These are phyloP conservation scores for Boletus barrowsii DNA, from an alignment of 768 basidiomycete genomes.

Conservation along the genomic window DNA sequence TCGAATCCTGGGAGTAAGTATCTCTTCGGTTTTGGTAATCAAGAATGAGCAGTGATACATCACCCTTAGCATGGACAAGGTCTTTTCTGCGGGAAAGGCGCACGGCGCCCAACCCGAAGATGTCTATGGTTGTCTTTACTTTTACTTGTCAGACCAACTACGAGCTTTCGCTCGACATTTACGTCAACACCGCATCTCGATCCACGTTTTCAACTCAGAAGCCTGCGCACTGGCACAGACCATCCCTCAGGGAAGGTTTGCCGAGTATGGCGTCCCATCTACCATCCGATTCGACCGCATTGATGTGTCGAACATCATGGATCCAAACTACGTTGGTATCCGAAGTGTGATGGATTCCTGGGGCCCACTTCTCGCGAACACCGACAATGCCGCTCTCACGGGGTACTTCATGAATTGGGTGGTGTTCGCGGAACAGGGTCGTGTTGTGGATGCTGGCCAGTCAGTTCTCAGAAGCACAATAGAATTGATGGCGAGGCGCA, in stretches of 20 bases:
- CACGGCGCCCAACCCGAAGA: conserved; percentile 41
- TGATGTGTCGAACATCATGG: conserved; percentile 48
- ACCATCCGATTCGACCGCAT: conserved; percentile 42
- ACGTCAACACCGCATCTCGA: conserved; percentile 30
- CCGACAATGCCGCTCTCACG: conserved; percentile 32
- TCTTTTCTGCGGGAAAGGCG: conserved; percentile 37
- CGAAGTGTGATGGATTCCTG: conserved; percentile 32
- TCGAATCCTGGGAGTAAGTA: conserved; percentile 50
- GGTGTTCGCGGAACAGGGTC: neutral
- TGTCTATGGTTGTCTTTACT: conserved; percentile 50
- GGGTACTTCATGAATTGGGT: conserved; percentile 52
- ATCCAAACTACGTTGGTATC: conserved; percentile 41
- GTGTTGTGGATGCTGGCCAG: conserved; percentile 6
- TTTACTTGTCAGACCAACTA: conserved; percentile 41
- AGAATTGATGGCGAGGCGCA: conserved; percentile 10
- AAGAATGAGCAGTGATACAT: neutral
- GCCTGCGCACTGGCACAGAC: conserved; percentile 40
- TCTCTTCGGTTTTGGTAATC: neutral
- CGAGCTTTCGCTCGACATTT: conserved; percentile 36
- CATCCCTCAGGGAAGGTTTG: conserved; percentile 23
- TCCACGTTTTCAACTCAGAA: conserved; percentile 37
- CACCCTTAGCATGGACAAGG: conserved; percentile 35
- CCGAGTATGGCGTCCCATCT: conserved; percentile 19
- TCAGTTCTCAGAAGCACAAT: neutral
- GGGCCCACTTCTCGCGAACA: conserved; percentile 37